Percentiles rank a stretch among this genome's conserved stretches.
These are phyloP conservation scores for Lepidium africanum DNA, from an alignment of 345 rosid genomes.

Conservation along the genomic window DNA sequence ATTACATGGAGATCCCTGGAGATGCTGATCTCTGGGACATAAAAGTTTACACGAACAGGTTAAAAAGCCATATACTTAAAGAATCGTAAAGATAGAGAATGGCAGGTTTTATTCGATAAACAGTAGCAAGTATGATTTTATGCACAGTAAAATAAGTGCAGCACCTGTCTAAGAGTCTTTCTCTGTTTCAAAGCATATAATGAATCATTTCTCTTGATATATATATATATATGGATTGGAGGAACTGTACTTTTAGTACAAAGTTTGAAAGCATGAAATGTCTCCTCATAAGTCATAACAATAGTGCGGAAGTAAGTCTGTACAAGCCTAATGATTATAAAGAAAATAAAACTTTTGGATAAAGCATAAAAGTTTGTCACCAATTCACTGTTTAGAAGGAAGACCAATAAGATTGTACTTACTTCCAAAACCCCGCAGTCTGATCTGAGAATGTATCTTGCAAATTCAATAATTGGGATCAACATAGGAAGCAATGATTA, in stretches of 20 bases:
- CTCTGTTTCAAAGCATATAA: constrained; percentile 68
- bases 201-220: constrained; percentile 55
- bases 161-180: constrained; percentile 74
- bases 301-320: constrained; percentile 84
- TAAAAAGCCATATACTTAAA: background rate
- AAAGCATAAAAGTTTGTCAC: background rate
- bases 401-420: background rate
- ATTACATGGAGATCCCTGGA: too few relatives aligned
- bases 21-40: too few relatives aligned
- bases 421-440: constrained; percentile 17
- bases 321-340: constrained; percentile 54
- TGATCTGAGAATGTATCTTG: constrained; percentile 18
- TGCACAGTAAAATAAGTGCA: constrained; percentile 10
- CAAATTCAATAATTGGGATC: constrained; percentile 23
- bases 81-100: background rate
- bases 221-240: constrained; percentile 48
- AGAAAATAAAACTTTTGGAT: constrained; percentile 3
- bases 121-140: background rate
- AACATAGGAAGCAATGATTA: constrained; percentile 42
- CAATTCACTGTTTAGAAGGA: background rate
- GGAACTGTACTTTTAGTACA: constrained; percentile 67
- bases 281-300: constrained; percentile 85
- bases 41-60: too few relatives aligned
- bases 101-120: background rate
- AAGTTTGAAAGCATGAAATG: constrained; percentile 79